Conservation (phyloP, 805 yeast species). For the Candida sonorensis region DNA sequence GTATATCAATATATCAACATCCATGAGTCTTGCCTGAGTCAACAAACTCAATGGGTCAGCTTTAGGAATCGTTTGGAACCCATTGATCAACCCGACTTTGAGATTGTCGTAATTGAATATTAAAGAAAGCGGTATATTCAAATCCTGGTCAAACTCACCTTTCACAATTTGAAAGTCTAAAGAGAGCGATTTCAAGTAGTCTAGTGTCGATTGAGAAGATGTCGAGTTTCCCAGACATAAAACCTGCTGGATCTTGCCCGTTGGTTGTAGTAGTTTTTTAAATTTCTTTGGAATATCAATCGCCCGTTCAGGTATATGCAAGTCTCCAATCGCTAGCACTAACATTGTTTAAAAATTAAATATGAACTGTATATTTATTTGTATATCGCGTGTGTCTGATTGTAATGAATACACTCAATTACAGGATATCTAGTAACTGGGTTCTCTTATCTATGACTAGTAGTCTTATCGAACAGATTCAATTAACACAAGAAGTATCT, state of each 20-base stretch:
- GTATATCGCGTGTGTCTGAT: background rate
- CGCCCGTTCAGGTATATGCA: conserved; percentile 84
- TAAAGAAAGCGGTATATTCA: conserved; percentile 51
- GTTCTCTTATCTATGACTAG: too few relatives aligned
- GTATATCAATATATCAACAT: conserved; percentile 85
- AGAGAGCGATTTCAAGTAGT: conserved; percentile 61
- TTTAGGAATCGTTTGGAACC: conserved; percentile 76
- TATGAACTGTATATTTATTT: too few relatives aligned
- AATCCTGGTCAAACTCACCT: conserved; percentile 70
- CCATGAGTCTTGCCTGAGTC: conserved; percentile 80
- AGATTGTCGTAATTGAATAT: conserved; percentile 65
- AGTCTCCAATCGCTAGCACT: conserved; percentile 78
- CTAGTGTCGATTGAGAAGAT: conserved; percentile 53
- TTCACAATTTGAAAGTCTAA: conserved; percentile 68
- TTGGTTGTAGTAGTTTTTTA: conserved; percentile 66
- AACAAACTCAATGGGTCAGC: conserved; percentile 81
- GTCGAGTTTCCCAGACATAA: conserved; percentile 81
- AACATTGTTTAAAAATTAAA: conserved; percentile 38
- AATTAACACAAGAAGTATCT: too few relatives aligned
- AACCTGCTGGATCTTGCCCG: conserved; percentile 77
- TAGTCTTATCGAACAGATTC: too few relatives aligned
- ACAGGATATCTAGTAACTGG: too few relatives aligned
- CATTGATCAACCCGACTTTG: conserved; percentile 79
- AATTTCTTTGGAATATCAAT: conserved; percentile 58
- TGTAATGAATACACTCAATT: background rate